Conservation (phyloP, 441 rosid species). For the Manihot esculenta region DNA sequence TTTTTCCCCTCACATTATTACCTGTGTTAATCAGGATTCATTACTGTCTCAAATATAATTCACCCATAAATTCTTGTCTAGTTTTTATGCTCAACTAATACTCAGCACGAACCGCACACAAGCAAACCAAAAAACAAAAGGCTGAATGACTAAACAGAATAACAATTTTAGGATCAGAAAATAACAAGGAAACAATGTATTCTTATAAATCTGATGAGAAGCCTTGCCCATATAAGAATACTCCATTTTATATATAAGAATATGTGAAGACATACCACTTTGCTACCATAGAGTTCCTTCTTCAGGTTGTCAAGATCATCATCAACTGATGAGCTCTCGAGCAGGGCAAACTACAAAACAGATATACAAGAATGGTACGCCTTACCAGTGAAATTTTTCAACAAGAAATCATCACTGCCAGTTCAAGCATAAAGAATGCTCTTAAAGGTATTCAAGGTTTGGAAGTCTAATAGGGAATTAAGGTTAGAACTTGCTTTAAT, state of each 20-base stretch:
- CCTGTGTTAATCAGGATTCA: background rate
- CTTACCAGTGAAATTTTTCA: background rate
- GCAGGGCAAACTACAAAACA: constrained; percentile 58
- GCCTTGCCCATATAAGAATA: too few relatives aligned
- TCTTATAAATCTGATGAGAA: too few relatives aligned
- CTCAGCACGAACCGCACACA: too few relatives aligned
- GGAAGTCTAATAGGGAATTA: background rate
- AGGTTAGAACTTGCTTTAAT: background rate
- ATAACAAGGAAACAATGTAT: too few relatives aligned
- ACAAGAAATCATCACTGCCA: background rate
- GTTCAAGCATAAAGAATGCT: background rate
- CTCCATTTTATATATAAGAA: too few relatives aligned
- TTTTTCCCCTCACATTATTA: background rate
- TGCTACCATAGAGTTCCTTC: constrained; percentile 59
- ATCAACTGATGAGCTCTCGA: constrained; percentile 69
- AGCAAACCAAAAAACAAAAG: too few relatives aligned
- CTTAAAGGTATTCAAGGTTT: background rate
- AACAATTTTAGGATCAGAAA: background rate
- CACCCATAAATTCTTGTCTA: background rate
- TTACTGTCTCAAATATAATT: background rate
- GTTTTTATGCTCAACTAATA: background rate
- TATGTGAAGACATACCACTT: constrained; percentile 39
- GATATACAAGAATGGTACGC: background rate
- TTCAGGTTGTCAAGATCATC: constrained; percentile 66
- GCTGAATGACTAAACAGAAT: background rate